Conservation (phyloP, 768 basidiomycete species). For the Floccularia luteovirens region DNA sequence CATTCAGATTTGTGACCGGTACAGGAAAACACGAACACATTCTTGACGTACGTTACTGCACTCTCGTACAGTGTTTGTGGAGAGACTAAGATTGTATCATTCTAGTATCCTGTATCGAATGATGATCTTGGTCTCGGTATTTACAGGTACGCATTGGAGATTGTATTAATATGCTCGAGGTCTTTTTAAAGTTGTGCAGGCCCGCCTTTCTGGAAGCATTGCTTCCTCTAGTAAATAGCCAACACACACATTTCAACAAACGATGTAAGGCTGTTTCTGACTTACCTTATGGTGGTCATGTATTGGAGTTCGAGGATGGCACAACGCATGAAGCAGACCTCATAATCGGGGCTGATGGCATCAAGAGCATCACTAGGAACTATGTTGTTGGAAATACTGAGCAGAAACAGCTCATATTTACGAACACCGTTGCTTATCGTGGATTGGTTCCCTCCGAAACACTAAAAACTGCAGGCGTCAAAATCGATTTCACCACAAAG, state of each 20-base stretch:
- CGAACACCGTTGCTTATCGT: constrained; percentile 41
- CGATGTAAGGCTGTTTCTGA: constrained; percentile 31
- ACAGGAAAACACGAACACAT: constrained; percentile 31
- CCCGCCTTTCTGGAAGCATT: constrained; percentile 44
- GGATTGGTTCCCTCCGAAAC: constrained; percentile 32
- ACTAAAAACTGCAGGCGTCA: constrained; percentile 34
- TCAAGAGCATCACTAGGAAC: constrained; percentile 38
- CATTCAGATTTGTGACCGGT: constrained; percentile 37
- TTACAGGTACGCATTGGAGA: constrained; percentile 25
- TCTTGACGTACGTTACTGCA: constrained; percentile 28
- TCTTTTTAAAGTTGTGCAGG: constrained; percentile 17
- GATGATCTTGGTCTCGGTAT: constrained; percentile 34
- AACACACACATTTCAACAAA: constrained; percentile 39
- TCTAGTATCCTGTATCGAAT: constrained; percentile 21
- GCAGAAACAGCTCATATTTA: constrained; percentile 25
- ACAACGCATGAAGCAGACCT: constrained; percentile 37
- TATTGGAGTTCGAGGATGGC: constrained; percentile 42
- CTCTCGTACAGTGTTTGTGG: background rate
- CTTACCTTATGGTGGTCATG: constrained; percentile 16
- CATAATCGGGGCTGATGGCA: constrained; percentile 45
- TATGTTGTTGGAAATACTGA: constrained; percentile 22
- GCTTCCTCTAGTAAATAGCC: constrained; percentile 30
- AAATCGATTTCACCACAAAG: constrained; percentile 23
- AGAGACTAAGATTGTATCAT: constrained; percentile 1
- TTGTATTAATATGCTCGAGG: background rate